Base-by-base conservation (phyloP, 371 early-diverging fungal species). In the Syncephalastrum racemosum region DNA sequence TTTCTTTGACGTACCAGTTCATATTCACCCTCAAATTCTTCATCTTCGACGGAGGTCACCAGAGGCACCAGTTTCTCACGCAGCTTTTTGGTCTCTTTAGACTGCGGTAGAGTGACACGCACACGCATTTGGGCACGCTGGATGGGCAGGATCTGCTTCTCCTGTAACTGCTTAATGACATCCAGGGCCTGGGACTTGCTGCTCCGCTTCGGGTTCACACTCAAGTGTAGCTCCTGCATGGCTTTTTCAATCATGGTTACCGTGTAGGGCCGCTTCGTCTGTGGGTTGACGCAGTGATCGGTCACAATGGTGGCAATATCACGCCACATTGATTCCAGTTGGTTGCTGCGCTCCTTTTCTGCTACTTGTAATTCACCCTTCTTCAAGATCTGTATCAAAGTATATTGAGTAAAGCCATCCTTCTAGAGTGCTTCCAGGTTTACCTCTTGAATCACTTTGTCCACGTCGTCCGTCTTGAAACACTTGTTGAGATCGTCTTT, bases 191-290 rank as follows among this genome's bases (percentile, higher is more conserved):
- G 88, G 7, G 83, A 83, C 63, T 98, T 98, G 22, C 92, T 86
- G 60, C 85, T 92, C 43, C 87, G 80, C 59, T 91, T 94, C 1
- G 91, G 86, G 64, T 94, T 90, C 48, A 96, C 87, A 47, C 90
- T 90, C 60, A 90, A 85, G 66, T 97, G 98, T 15, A 97, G 71
- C 56, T 97, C 96, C 4, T 81, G 80, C 90, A 99, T 91, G 14
- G 95, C 91, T 75, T 97, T 96, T 68, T 99, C 98, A 56, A 99
- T 95, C 90, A 97, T 94, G 14, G 95, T 90, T 36, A 93, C 90
- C 0, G 99, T 90, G 58, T 99, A 96, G 1, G 97, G 96, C 47
- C 95, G 83, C 67, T 94, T 93, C 5, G 96, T 96, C 46, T 87
- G 85, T 16, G 98, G 98, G 64, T 99, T 96, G 60, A 99, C 87